Evolutionary conservation across 2,329 filamentous ascomycete genomes (phyloP).

Genomic region (Arthrobotrys conoides): DNA sequence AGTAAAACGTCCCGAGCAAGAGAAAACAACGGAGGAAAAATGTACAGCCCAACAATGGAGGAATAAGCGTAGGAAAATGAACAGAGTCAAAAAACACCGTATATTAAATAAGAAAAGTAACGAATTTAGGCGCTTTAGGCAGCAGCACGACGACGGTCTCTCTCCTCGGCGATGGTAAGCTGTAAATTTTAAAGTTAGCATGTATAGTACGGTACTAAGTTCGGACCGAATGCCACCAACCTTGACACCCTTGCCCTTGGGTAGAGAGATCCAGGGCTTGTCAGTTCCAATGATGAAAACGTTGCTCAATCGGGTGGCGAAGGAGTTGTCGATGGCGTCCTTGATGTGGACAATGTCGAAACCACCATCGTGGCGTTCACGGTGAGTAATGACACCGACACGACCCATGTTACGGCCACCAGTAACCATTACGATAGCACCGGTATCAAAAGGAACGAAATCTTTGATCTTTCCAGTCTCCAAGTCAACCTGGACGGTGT

Average conservation of each 20-base stretch:
- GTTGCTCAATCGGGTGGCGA: constrained; percentile 99
- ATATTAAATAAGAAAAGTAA: constrained; percentile 59
- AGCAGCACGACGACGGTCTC: constrained; percentile 90
- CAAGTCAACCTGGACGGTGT: constrained; percentile 99
- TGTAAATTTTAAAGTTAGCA: constrained; percentile 65
- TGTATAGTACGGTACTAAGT: constrained; percentile 7
- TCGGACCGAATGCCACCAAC: constrained; percentile 65
- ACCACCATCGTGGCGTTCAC: constrained; percentile 99
- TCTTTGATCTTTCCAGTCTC: constrained; percentile 97
- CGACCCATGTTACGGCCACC: constrained; percentile 99
- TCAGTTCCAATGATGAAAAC: constrained; percentile 99
- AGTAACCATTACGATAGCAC: constrained; percentile 97
- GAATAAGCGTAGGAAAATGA: constrained; percentile 59
- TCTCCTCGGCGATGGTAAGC: constrained; percentile 98
- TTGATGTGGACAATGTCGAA: constrained; percentile 99
- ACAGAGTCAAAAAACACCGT: constrained; percentile 57
- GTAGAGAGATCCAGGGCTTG: constrained; percentile 99
- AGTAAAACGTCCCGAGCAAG: constrained; percentile 52
- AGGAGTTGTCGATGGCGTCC: constrained; percentile 99
- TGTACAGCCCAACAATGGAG: constrained; percentile 60
- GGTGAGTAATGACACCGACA: constrained; percentile 99
- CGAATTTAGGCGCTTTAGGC: constrained; percentile 63
- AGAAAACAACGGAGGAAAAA: constrained; percentile 58
- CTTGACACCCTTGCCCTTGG: constrained; percentile 99
- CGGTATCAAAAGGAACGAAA: constrained; percentile 99